Evolutionary conservation across 2,329 filamentous ascomycete genomes (phyloP).

Genomic region (Monosporascus cannonballus): DNA sequence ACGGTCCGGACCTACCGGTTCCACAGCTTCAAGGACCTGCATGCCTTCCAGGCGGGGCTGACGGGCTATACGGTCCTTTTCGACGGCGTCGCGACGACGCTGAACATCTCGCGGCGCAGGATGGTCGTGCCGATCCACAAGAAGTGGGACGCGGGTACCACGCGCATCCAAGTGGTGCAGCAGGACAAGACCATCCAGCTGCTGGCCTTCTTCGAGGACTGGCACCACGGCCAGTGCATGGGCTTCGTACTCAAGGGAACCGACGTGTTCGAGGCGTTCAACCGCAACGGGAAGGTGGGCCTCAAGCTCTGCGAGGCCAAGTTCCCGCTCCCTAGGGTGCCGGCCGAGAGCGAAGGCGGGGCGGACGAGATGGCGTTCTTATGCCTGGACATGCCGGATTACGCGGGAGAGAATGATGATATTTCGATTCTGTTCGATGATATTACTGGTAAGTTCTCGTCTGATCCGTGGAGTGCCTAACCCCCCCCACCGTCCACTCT

Average conservation of each 20-base stretch:
- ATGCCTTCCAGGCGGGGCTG: conserved; percentile 70
- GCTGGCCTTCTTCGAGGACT: conserved; percentile 82
- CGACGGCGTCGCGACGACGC: conserved; percentile 64
- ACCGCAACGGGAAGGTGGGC: conserved; percentile 59
- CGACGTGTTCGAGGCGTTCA: conserved; percentile 70
- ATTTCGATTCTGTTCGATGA: conserved; percentile 80
- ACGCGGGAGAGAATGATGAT: conserved; percentile 89
- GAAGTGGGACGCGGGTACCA: conserved; percentile 81
- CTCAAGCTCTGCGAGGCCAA: conserved; percentile 84
- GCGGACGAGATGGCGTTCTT: conserved; percentile 66
- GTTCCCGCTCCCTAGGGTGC: conserved; percentile 69
- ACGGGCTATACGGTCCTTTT: conserved; percentile 76
- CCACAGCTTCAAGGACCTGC: conserved; percentile 60
- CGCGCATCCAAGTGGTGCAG: conserved; percentile 73
- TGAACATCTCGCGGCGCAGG: conserved; percentile 75
- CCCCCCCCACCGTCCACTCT: too few species aligned
- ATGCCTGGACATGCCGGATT: conserved; percentile 80
- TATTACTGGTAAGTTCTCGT: conserved; percentile 58
- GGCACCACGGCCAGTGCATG: conserved; percentile 81
- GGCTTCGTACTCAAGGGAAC: conserved; percentile 81
- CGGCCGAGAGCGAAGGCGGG: conserved; percentile 43
- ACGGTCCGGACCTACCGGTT: conserved; percentile 71
- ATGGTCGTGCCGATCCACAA: conserved; percentile 94
- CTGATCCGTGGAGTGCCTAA: background rate
- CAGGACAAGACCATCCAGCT: conserved; percentile 72